Evolutionary conservation across 2,329 filamentous ascomycete species (phyloP).

Genomic region (Thielaviopsis punctulata): DNA sequence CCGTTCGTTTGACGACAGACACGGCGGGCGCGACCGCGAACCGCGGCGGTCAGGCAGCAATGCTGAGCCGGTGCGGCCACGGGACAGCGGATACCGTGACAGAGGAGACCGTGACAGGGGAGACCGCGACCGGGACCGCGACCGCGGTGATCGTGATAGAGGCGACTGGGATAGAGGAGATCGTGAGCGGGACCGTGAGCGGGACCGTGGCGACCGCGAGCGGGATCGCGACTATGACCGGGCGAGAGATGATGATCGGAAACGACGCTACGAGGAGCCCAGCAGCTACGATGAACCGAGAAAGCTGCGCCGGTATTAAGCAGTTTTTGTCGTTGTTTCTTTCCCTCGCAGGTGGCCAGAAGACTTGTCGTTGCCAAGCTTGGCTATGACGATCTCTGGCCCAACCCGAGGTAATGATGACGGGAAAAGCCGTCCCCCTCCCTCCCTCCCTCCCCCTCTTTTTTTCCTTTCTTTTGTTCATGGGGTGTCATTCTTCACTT

Average conservation of each 20-base stretch:
- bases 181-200: conserved; percentile 31
- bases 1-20: conserved; percentile 44
- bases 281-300: conserved; percentile 63
- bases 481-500: background rate
- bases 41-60: conserved; percentile 52
- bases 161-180: no score
- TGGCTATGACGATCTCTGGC: background rate
- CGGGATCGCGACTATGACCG: conserved; percentile 34
- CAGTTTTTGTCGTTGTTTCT: conserved; percentile 19
- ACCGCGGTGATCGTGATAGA: background rate
- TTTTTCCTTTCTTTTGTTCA: background rate
- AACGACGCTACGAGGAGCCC: conserved; percentile 60
- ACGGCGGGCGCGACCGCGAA: conserved; percentile 22
- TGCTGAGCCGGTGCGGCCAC: conserved; percentile 52
- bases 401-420: background rate
- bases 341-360: background rate
- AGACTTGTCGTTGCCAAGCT: background rate
- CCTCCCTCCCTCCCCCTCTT: no score
- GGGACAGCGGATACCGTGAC: conserved; percentile 29
- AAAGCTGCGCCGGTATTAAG: conserved; percentile 47
- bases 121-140: conserved; percentile 23
- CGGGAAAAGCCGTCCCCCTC: no score
- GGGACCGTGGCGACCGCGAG: conserved; percentile 17
- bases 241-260: conserved; percentile 38
- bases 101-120: conserved; percentile 20